phyloP scores from a whole-genome alignment of 768 basidiomycete species.

The Collybia sp. region DNA sequence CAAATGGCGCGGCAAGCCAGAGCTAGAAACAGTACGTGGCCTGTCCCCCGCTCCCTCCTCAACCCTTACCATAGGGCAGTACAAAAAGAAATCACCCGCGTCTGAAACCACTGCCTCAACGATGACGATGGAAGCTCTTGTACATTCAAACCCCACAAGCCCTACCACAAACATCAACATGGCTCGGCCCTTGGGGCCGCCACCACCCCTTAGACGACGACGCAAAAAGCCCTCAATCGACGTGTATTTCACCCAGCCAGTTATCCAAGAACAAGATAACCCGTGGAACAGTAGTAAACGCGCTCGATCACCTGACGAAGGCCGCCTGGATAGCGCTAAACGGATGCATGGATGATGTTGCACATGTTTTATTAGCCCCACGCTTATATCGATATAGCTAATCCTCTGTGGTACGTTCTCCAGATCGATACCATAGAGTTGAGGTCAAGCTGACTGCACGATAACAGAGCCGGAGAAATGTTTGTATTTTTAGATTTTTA shows the following conservation, averaged over 20 bases:
- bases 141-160: constrained; percentile 67
- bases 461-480: too few species aligned
- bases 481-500: too few species aligned
- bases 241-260: constrained; percentile 36
- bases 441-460: too few species aligned
- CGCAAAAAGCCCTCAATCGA: constrained; percentile 38
- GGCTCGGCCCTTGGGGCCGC: constrained; percentile 1
- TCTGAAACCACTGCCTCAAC: constrained; percentile 23
- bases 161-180: constrained; percentile 32
- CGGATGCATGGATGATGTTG: too few species aligned
- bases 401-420: too few species aligned
- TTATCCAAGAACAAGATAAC: constrained; percentile 10
- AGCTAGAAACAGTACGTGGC: constrained; percentile 64
- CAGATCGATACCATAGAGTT: too few species aligned
- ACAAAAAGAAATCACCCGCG: constrained; percentile 45
- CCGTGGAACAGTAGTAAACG: constrained; percentile 19
- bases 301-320: constrained; percentile 14
- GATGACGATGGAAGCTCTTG: constrained; percentile 61
- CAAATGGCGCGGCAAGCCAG: constrained; percentile 81
- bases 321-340: constrained; percentile 1
- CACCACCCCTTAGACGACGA: constrained; percentile 7
- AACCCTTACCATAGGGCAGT: constrained; percentile 34
- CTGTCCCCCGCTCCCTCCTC: constrained; percentile 8
- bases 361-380: too few species aligned
- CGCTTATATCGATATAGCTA: too few species aligned